These are phyloP conservation scores for Hymenoscyphus occultus DNA, from an alignment of 2,329 filamentous ascomycete species.

Conservation along the genomic window DNA sequence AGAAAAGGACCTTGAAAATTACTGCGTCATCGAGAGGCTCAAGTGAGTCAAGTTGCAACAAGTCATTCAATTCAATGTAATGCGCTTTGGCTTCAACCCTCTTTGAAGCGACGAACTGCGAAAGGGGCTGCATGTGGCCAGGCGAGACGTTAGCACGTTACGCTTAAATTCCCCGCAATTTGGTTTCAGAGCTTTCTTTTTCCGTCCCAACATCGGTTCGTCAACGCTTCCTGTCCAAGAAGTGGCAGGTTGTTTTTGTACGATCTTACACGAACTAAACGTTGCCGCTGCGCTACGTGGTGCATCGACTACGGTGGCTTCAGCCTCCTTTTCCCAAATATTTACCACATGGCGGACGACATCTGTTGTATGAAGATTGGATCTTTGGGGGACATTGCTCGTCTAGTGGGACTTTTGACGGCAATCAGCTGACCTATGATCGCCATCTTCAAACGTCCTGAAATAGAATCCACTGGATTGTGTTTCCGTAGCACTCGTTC, in stretches of 20 bases:
- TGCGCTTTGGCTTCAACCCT: neutral
- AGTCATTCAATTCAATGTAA: neutral
- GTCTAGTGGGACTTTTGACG: neutral
- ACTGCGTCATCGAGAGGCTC: neutral
- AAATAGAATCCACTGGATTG: slow-evolving; percentile 21
- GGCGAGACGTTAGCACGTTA: neutral
- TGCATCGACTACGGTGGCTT: neutral
- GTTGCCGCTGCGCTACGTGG: neutral
- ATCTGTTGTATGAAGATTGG: neutral
- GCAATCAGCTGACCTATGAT: slow-evolving; percentile 20
- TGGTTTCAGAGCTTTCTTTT: slow-evolving; percentile 3
- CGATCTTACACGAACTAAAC: neutral
- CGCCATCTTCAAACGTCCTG: slow-evolving; percentile 23
- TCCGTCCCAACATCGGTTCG: neutral
- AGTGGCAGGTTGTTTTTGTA: neutral
- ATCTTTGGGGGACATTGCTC: neutral
- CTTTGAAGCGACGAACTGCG: neutral
- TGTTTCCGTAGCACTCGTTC: slow-evolving; percentile 2
- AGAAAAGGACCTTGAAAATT: neutral
- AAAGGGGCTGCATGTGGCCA: neutral
- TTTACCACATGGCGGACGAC: neutral
- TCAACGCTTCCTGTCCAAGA: neutral
- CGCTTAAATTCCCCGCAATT: neutral
- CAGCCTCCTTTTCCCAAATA: neutral
- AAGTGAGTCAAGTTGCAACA: slow-evolving; percentile 1